Evolutionary conservation across 2,329 filamentous ascomycete species (phyloP).

Genomic region (Fusarium chuoi): DNA sequence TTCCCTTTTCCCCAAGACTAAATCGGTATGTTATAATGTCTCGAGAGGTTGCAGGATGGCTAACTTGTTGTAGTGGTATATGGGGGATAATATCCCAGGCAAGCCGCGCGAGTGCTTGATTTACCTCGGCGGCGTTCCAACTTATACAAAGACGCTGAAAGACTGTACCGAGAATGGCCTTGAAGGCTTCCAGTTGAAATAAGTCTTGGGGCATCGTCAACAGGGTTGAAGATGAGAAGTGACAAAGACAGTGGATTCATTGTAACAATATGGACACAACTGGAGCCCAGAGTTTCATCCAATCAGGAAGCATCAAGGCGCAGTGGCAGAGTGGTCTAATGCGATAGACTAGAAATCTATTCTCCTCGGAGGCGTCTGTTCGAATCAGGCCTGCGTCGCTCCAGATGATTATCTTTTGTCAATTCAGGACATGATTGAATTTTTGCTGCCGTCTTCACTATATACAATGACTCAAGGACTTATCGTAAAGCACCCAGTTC

Average conservation of each 20-base stretch:
- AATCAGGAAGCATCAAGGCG: not conserved
- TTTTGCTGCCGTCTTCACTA: not conserved
- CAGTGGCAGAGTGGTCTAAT: slow-evolving; percentile 15
- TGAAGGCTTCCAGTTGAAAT: not conserved
- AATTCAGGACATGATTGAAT: rapidly evolving
- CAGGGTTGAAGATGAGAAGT: too few relatives aligned
- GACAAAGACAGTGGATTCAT: rapidly evolving
- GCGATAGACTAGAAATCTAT: slow-evolving; percentile 16
- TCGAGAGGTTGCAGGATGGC: not conserved
- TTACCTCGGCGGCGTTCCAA: not conserved
- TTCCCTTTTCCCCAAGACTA: not conserved
- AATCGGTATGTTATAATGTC: not conserved
- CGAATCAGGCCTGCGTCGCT: slow-evolving; percentile 1
- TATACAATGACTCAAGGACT: rapidly evolving
- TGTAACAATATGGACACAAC: rapidly evolving
- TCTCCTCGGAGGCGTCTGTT: slow-evolving; percentile 9
- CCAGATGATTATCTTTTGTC: not conserved
- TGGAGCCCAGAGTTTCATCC: rapidly evolving
- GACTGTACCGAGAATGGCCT: not conserved
- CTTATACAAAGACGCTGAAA: not conserved
- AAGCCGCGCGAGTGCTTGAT: not conserved
- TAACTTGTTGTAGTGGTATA: not conserved
- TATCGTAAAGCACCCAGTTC: too few relatives aligned
- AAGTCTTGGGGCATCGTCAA: too few relatives aligned
- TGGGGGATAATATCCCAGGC: not conserved